Base-by-base conservation (phyloP, 139 green algal species). In the Chloropicon primus region DNA sequence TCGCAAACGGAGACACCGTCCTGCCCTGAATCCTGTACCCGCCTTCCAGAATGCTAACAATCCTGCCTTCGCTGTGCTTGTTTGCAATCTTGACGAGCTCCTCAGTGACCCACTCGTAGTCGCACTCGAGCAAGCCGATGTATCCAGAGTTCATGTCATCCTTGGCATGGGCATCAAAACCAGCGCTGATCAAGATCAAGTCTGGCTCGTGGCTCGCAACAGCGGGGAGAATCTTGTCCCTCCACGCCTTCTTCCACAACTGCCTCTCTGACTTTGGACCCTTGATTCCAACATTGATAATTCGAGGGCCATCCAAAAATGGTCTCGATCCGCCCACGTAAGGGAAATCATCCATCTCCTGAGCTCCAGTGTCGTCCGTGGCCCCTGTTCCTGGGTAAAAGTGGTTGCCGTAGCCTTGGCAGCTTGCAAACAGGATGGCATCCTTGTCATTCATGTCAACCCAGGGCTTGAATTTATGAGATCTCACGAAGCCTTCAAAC, bases 71-170 rank as follows among this genome's bases (percentile, higher is more conserved):
- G 84, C 91, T 96, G 83, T 86, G 93, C 62, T 84, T 88, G 87
- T 80, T 80, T 27, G 77, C 74, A 76, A 82, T 78, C 26, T 91
- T 81, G 78, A 93, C 85, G 72, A 96, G 85, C 85, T 96, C 85
- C 28, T 91, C 86, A 3, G 92, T 96, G 22, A 97, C 26, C 92
- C 92, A 97, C 86, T 94, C 88, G 78, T 91, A 97, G 79, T 97
- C 93, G 21, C 80, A 78, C 83, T 96, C 92, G 21, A 84, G 86
- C 0, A 95, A 81, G 54, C 92, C 92, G 71, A 96, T 89, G 86
- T 92, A 96, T 21, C 83, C 80, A 77, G 71, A 89, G 83, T 95
- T 95, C 54, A 96, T 92, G 26, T 92, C 89, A 76, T 96, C 91
- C 82, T 93, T 92, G 23, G 80, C 82, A 80, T 96, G 91, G 1